Conservation (phyloP, 257 asterid species). For the Penstemon eatonii region DNA sequence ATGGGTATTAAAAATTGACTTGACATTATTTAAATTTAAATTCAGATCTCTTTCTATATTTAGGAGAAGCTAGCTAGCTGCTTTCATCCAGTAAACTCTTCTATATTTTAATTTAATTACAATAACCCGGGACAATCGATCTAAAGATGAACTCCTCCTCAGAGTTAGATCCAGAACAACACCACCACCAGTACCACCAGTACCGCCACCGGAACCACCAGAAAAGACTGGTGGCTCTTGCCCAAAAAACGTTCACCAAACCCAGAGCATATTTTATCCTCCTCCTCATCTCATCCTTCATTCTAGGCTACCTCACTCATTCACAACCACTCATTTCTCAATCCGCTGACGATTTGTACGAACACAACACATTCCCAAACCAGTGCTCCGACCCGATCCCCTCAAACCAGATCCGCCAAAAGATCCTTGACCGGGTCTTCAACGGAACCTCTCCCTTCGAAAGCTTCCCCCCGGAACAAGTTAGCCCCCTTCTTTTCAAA, state of each 20-base stretch:
- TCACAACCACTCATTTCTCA: constrained; percentile 21
- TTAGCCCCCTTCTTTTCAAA: constrained; percentile 28
- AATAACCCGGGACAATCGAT: no score
- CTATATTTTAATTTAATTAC: no score
- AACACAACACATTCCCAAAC: constrained; percentile 39
- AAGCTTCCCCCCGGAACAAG: constrained; percentile 53
- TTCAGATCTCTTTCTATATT: no score
- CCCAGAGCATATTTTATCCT: constrained; percentile 24
- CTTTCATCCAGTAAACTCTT: no score
- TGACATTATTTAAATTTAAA: no score
- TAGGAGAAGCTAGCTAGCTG: no score
- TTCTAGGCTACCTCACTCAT: constrained; percentile 39
- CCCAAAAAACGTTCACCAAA: constrained; percentile 21
- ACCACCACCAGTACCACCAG: constrained; percentile 13
- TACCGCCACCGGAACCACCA: constrained; percentile 16
- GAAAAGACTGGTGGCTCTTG: not conserved
- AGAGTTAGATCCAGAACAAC: not conserved
- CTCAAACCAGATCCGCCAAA: constrained; percentile 31
- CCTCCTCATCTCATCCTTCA: constrained; percentile 29
- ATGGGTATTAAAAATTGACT: no score
- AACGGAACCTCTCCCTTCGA: constrained; percentile 58
- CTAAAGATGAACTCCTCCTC: no score
- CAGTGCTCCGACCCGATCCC: constrained; percentile 33
- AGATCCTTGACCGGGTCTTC: constrained; percentile 47
- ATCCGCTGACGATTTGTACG: constrained; percentile 22